Conservation (phyloP, 1,139 yeast genomes). For the Pichia sp. region DNA sequence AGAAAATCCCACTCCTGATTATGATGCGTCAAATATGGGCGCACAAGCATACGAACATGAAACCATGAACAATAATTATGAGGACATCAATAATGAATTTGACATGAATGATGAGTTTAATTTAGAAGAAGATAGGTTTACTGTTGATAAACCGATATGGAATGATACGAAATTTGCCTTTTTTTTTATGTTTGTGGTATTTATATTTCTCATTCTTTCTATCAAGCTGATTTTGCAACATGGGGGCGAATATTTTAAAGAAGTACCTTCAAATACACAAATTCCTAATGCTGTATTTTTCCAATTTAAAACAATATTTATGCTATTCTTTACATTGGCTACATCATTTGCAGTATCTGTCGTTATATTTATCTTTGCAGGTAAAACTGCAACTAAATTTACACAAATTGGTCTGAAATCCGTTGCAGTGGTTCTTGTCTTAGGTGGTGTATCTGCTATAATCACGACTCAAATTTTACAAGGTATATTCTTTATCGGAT, state of each 20-base stretch:
- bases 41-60: conserved; percentile 16
- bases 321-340: conserved; percentile 60
- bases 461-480: conserved; percentile 63
- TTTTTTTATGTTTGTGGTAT: conserved; percentile 61
- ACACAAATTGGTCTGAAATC: conserved; percentile 62
- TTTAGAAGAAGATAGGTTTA: conserved; percentile 48
- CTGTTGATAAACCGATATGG: conserved; percentile 55
- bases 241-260: conserved; percentile 54
- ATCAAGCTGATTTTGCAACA: conserved; percentile 51
- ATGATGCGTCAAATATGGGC: not conserved
- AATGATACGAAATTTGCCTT: conserved; percentile 72
- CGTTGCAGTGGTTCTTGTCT: conserved; percentile 62
- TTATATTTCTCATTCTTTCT: conserved; percentile 60
- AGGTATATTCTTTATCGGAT: conserved; percentile 64
- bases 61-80: not conserved
- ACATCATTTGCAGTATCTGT: conserved; percentile 55
- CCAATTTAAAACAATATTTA: conserved; percentile 34
- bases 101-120: conserved; percentile 3
- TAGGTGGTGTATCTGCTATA: conserved; percentile 67
- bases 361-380: conserved; percentile 52
- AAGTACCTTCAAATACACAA: conserved; percentile 40
- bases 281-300: conserved; percentile 60
- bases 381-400: conserved; percentile 59
- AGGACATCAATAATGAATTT: not conserved
- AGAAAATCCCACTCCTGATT: not conserved